Conservation (phyloP, 2,329 filamentous ascomycete genomes). For the Ophiocordyceps robertsii region DNA sequence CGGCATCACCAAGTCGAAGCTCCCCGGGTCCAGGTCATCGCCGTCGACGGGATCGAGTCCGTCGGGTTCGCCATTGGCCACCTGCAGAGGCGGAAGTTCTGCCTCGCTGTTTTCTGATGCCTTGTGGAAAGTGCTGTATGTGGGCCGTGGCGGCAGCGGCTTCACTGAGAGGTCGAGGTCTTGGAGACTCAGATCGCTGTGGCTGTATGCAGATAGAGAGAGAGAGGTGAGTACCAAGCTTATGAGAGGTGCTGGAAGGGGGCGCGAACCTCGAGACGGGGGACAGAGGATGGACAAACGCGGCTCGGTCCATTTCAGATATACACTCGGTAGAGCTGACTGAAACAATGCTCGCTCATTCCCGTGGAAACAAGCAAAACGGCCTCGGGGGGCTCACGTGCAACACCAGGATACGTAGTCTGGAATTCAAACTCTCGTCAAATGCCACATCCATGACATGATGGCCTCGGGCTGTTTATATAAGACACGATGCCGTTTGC, state of each 20-base stretch:
- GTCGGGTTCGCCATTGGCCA: conserved; percentile 8
- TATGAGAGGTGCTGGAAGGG: background rate
- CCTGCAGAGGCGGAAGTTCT: conserved; percentile 4
- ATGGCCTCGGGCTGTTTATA: too few relatives aligned
- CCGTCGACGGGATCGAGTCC: conserved; percentile 20
- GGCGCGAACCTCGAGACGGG: background rate
- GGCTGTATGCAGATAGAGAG: background rate
- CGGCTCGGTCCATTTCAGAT: background rate
- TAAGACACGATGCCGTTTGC: too few relatives aligned
- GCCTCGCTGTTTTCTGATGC: background rate
- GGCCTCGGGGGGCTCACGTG: too few relatives aligned
- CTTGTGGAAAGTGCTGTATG: background rate
- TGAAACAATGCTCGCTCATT: background rate
- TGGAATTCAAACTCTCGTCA: too few relatives aligned
- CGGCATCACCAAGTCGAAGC: conserved; percentile 20
- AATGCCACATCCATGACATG: too few relatives aligned
- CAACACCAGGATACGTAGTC: too few relatives aligned
- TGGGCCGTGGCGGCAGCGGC: conserved; percentile 3
- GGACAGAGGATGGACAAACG: background rate
- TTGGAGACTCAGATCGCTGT: conserved; percentile 5
- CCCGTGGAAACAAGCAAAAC: background rate
- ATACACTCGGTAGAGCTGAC: too few relatives aligned
- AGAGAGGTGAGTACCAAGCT: background rate
- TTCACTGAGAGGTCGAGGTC: conserved; percentile 4
- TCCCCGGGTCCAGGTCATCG: conserved; percentile 23